Percentiles rank a stretch among this genome's conserved stretches.
Conservation (phyloP, 805 yeast genomes). For the Pichia phayaonensis region DNA sequence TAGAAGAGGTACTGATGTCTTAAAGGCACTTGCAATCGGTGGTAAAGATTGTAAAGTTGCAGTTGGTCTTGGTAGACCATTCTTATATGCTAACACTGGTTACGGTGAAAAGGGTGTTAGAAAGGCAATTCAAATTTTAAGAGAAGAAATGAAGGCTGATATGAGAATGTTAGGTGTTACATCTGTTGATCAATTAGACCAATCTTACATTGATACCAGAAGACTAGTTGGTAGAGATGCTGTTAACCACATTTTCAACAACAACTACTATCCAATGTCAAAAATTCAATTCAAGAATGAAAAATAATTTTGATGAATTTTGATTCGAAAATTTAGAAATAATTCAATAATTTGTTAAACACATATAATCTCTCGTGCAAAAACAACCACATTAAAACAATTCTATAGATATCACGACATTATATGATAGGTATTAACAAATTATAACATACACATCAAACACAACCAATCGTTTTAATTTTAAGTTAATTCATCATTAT, state of each 20-base stretch:
- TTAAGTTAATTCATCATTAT: background rate
- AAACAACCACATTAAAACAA: background rate
- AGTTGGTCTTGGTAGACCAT: conserved; percentile 63
- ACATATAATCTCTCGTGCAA: background rate
- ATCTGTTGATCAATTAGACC: conserved; percentile 37
- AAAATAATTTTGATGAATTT: background rate
- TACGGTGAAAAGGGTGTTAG: conserved; percentile 72
- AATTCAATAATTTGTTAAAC: background rate
- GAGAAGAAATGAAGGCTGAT: conserved; percentile 53
- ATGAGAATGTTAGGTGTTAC: conserved; percentile 62
- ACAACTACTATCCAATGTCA: conserved; percentile 13
- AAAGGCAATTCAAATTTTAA: conserved; percentile 54
- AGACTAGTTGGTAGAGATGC: conserved; percentile 18
- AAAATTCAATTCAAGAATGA: conserved; percentile 13
- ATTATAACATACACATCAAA: background rate
- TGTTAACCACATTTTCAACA: conserved; percentile 10
- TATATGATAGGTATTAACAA: background rate
- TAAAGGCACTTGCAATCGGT: conserved; percentile 73
- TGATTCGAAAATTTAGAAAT: background rate
- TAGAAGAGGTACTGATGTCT: conserved; percentile 64
- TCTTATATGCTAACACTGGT: conserved; percentile 45
- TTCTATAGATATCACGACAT: background rate
- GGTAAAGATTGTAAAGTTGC: conserved; percentile 67
- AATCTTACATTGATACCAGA: conserved; percentile 32
- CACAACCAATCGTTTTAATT: background rate